These are phyloP conservation scores for Begonia loranthoides DNA, from an alignment of 306 rosid genomes.

Conservation along the genomic window DNA sequence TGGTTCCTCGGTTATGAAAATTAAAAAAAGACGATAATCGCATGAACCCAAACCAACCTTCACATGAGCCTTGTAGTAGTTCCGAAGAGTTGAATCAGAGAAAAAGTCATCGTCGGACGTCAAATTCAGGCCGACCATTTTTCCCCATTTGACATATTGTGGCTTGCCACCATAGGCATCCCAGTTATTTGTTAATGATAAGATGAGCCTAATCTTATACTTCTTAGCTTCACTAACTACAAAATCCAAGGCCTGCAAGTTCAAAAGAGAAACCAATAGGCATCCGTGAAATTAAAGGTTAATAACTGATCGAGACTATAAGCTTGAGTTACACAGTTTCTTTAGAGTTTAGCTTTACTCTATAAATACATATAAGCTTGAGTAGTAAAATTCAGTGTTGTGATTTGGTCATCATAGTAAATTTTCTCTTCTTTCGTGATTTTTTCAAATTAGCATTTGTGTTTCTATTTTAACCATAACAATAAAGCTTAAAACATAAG, in stretches of 20 bases:
- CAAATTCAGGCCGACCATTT: slow-evolving; percentile 69
- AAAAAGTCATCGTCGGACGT: slow-evolving; percentile 83
- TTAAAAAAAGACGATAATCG: not conserved
- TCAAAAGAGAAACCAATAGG: not conserved
- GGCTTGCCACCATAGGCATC: slow-evolving; percentile 91
- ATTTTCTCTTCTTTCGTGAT: too few relatives aligned
- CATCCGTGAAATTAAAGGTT: too few relatives aligned
- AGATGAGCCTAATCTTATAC: slow-evolving; percentile 67
- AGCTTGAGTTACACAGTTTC: too few relatives aligned
- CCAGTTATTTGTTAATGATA: slow-evolving; percentile 86
- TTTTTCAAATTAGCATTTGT: too few relatives aligned
- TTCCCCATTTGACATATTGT: slow-evolving; percentile 94
- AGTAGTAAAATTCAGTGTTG: too few relatives aligned
- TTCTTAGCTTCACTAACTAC: slow-evolving; percentile 82
- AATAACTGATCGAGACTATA: too few relatives aligned
- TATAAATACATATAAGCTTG: too few relatives aligned
- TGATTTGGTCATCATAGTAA: too few relatives aligned
- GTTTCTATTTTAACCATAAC: too few relatives aligned
- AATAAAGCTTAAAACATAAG: too few relatives aligned
- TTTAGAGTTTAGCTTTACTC: too few relatives aligned
- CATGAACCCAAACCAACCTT: slow-evolving; percentile 34
- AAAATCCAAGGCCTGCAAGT: slow-evolving; percentile 69
- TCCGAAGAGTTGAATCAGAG: slow-evolving; percentile 62
- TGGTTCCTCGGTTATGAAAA: too few relatives aligned
- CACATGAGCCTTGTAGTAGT: slow-evolving; percentile 76